Evolutionary conservation across 1,284 basidiomycete species (phyloP).

Genomic region (Trametes versicolor): DNA sequence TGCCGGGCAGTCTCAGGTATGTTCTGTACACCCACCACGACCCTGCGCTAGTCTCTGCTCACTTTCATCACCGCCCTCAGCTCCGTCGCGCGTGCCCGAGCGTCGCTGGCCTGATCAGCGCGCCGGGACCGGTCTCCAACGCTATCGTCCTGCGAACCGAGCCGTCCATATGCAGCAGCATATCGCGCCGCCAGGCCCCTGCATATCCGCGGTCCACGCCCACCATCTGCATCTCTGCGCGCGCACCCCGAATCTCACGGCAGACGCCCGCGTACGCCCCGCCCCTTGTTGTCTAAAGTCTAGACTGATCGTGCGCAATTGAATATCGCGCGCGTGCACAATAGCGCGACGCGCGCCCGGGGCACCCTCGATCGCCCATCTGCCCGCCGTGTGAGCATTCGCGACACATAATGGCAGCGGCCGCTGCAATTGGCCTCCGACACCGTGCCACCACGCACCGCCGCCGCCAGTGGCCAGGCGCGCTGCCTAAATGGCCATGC

Average conservation of each 20-base stretch:
- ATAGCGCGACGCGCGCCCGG: not conserved
- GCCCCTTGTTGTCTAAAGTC: not conserved
- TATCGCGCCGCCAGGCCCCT: too few species aligned
- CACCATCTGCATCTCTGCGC: not conserved
- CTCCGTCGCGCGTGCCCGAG: not conserved
- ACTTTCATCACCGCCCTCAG: constrained; percentile 15
- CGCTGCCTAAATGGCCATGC: not conserved
- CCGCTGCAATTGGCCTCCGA: constrained; percentile 1
- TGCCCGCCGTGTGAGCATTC: not conserved
- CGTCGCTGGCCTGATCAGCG: not conserved
- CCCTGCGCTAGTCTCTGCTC: constrained; percentile 18
- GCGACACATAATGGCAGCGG: constrained; percentile 3
- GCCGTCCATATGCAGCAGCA: not conserved
- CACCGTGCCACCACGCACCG: too few species aligned
- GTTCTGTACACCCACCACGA: constrained; percentile 9
- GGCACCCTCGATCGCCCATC: constrained; percentile 3
- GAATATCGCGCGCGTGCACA: constrained; percentile 7
- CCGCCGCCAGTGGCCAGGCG: too few species aligned
- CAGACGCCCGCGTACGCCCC: not conserved
- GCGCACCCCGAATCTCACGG: constrained; percentile 10
- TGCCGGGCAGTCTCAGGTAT: constrained; percentile 19
- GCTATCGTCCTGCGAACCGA: not conserved
- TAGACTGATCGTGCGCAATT: not conserved
- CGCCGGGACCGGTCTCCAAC: not conserved
- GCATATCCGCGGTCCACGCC: not conserved